These are phyloP conservation scores for Annona squamosa DNA, from an alignment of 164 flowering plant species.

Conservation along the genomic window DNA sequence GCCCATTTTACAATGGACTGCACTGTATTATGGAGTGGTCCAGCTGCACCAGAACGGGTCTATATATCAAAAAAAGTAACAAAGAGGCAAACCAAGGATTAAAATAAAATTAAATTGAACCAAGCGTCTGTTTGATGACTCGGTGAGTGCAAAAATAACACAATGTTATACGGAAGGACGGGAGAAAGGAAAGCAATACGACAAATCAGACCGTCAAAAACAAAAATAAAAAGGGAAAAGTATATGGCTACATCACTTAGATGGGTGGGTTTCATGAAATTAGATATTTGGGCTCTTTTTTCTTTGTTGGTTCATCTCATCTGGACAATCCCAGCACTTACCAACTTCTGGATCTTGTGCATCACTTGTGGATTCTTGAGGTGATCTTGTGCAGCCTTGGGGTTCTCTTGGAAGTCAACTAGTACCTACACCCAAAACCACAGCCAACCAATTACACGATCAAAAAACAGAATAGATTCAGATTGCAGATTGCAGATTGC, in stretches of 20 bases:
- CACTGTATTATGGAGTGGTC: too few relatives aligned
- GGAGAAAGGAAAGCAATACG: not conserved
- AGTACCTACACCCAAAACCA: constrained; percentile 41
- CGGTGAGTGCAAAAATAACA: not conserved
- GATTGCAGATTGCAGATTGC: not conserved
- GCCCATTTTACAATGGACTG: too few relatives aligned
- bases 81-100: too few relatives aligned
- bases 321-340: constrained; percentile 92
- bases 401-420: constrained; percentile 87
- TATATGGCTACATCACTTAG: not conserved
- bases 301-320: constrained; percentile 27
- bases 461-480: not conserved
- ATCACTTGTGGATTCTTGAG: constrained; percentile 87
- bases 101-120: too few relatives aligned
- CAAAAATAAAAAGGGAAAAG: not conserved
- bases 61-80: too few relatives aligned
- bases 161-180: not conserved
- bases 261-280: not conserved
- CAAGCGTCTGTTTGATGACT: not conserved
- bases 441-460: not conserved
- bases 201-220: not conserved
- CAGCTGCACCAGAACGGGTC: too few relatives aligned
- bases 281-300: not conserved
- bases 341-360: constrained; percentile 88
- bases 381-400: constrained; percentile 85